Evolutionary conservation across 2,329 filamentous ascomycete genomes (phyloP), one percentile per base, ranked within the genome.

Genomic region (Fusarium fracticaudum): DNA sequence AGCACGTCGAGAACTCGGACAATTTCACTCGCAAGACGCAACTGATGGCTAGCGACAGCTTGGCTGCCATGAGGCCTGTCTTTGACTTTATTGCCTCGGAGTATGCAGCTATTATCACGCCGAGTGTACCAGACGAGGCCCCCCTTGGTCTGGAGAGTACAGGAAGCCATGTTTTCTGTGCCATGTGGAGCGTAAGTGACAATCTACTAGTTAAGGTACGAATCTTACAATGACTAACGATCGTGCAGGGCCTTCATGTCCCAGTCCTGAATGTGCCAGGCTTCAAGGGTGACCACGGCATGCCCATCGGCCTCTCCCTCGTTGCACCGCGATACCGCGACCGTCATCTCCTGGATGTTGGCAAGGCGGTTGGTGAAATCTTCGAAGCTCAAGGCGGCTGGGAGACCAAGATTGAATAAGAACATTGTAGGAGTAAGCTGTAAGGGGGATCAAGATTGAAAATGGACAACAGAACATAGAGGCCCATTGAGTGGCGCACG

Each of bases 211-310:
- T 24, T 24, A 35, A 35, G 33, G 12, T 44, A 8, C 33, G 13
- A 22, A 22, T 20, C 18, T 15, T 31, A 40, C 17, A 20, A 24
- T 24, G 26, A 17, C 68, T 76, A 35, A 76, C 38, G 15, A 18
- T 35, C 5, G 4, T 33, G 44, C 11, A 85, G 82, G 83, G 83
- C 17, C 80, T 92, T 20, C 91, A 93, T 69, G 87, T 85, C 2
- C 91, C 91, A 0, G 88, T 90, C 0, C 80, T 92, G n/a, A 92
- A 92, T 67, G 79, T 93, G 1, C 90, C 90, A 0, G 91, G 90
- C 0, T 92, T 93, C 72, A 80, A 84, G 40, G 90, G 91, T 31
- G 58, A 70, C 5, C 77, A 79, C n/a, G 80, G 78, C 24, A 83
- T 93, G 84, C 91, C 91, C 0, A 85, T 93, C 43, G 91, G 91